Base-by-base conservation (phyloP, 83 land plant species). In the Picea abies region DNA sequence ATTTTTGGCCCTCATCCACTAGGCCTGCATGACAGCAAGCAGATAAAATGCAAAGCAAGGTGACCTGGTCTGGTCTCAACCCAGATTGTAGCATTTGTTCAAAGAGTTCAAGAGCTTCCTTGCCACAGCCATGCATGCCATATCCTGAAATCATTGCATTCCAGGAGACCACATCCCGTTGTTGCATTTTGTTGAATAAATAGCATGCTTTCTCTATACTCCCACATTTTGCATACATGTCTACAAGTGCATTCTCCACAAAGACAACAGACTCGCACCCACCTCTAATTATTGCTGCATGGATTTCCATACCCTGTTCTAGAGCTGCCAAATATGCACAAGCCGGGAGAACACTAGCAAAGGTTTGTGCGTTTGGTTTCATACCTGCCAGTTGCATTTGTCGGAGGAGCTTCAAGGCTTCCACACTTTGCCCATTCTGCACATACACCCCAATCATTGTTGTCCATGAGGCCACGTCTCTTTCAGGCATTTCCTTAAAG, bases 121-220 rank as follows among this genome's bases (percentile, higher is more conserved):
- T 82, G 26, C 90, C 49, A 81, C 84, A 73, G 12, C 95, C 90
- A 83, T 83, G 83, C 41, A 80, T 83, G 1, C 69, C 72, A 25
- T 86, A 78, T 25, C 89, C 95, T 23, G 95, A 87, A 39, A 93
- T 80, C 82, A 93, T 63, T 0, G 79, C 88, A 80, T 93, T 93
- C 94, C 94, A 92, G 5, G 90, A 83, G 14, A 92, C 89, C 3
- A 61, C 75, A 78, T 84, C 90, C 70, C 78, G 88, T 20, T 84
- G 69, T 32, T 88, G 84, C 87, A 90, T 86, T 83, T 86, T 69
- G 32, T 86, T 82, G 58, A 86, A 86, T 69, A 86, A 11, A 15
- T 35, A 26, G 41, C 81, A 49, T 16, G 86, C 86, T 17, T 58
- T 60, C 25, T 79, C 17, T 62, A 79, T 22, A 66, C 39, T 60